Conservation (phyloP, 2,329 filamentous ascomycete genomes). For the Emmonsiellopsis sp. region DNA sequence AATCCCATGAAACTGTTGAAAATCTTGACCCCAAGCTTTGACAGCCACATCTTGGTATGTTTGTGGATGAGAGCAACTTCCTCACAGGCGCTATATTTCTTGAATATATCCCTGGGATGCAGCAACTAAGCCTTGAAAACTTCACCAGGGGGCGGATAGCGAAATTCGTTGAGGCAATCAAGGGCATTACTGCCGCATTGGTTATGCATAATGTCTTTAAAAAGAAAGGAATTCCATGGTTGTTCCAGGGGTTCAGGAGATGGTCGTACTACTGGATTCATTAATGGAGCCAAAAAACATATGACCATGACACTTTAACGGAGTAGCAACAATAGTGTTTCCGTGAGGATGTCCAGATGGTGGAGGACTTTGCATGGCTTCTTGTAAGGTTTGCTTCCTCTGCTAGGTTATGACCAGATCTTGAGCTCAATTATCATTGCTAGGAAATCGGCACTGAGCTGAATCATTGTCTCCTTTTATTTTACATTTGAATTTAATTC, state of each 20-base stretch:
- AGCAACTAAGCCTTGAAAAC: background rate
- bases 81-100: conserved; percentile 5
- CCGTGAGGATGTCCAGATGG: background rate
- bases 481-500: too few relatives aligned
- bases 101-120: conserved; percentile 5
- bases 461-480: too few relatives aligned
- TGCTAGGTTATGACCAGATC: too few relatives aligned
- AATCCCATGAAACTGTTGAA: conserved; percentile 4
- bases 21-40: conserved; percentile 1
- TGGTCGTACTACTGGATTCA: conserved; percentile 2
- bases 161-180: background rate
- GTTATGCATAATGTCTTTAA: conserved; percentile 6
- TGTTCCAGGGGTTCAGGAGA: background rate
- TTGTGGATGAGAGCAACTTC: conserved; percentile 1
- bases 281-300: conserved; percentile 1
- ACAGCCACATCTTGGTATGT: conserved; percentile 3
- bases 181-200: conserved; percentile 2
- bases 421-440: too few relatives aligned
- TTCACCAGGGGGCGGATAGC: too few relatives aligned
- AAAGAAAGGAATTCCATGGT: conserved; percentile 4
- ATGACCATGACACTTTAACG: conserved; percentile 1
- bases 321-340: background rate
- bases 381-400: background rate
- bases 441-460: too few relatives aligned
- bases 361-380: background rate